These are phyloP conservation scores for Alternaria infectoria DNA, from an alignment of 2,329 filamentous ascomycete species.

Conservation along the genomic window DNA sequence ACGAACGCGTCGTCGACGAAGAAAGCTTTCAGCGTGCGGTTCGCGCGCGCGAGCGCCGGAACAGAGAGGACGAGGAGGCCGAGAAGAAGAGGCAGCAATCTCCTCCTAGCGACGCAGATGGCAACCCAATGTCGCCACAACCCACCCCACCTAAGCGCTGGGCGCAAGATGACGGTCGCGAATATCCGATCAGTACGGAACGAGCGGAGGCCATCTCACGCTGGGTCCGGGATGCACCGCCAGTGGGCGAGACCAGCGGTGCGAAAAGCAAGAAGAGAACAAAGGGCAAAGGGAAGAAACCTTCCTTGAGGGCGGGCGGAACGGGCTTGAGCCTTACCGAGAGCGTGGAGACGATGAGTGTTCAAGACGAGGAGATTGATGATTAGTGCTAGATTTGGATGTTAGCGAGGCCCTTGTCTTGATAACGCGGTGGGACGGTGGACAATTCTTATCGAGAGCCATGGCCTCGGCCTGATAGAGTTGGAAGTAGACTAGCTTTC, in stretches of 20 bases:
- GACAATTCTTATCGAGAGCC: background rate
- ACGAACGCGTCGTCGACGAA: slow-evolving; percentile 72
- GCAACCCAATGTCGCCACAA: background rate
- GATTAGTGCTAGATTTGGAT: background rate
- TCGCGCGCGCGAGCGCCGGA: slow-evolving; percentile 63
- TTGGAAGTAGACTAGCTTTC: background rate
- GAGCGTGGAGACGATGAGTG: slow-evolving; percentile 25
- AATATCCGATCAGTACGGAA: slow-evolving; percentile 73
- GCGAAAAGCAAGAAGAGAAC: slow-evolving; percentile 44
- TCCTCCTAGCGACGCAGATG: background rate
- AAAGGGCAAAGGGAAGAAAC: slow-evolving; percentile 29
- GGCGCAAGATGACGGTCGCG: slow-evolving; percentile 69
- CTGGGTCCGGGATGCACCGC: slow-evolving; percentile 67
- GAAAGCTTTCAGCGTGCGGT: slow-evolving; percentile 69
- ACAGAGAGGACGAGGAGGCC: slow-evolving; percentile 62
- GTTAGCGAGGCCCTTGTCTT: background rate
- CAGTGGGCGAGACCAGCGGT: slow-evolving; percentile 42
- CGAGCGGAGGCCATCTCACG: slow-evolving; percentile 71
- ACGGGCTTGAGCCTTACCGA: slow-evolving; percentile 22
- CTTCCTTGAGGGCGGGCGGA: background rate
- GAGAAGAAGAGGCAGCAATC: slow-evolving; percentile 26
- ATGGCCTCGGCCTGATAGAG: background rate
- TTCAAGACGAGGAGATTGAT: slow-evolving; percentile 15
- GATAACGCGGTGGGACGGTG: background rate
- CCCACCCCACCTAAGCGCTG: slow-evolving; percentile 59